These are phyloP conservation scores for Diaporthe ampelina DNA, from an alignment of 2,329 filamentous ascomycete species.

Conservation along the genomic window DNA sequence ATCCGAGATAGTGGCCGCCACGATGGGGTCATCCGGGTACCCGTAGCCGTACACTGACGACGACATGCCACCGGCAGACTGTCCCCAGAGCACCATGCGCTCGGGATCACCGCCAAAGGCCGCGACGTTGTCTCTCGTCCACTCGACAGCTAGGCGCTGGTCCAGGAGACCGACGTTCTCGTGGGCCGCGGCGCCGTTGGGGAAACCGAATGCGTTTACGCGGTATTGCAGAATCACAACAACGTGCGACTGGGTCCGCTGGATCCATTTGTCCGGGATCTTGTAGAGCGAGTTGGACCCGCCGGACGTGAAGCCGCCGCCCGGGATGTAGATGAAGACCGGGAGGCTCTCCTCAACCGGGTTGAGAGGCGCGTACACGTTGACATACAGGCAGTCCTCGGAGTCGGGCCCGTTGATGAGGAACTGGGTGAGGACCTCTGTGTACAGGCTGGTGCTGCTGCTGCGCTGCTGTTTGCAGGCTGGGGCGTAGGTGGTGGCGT, in stretches of 20 bases:
- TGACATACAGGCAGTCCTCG: conserved; percentile 36
- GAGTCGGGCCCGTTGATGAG: conserved; percentile 29
- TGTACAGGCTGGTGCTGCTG: conserved; percentile 9
- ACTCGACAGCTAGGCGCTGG: conserved; percentile 66
- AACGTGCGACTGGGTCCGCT: conserved; percentile 27
- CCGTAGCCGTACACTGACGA: conserved; percentile 57
- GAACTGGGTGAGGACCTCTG: conserved; percentile 29
- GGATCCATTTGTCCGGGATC: conserved; percentile 35
- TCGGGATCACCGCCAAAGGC: conserved; percentile 64
- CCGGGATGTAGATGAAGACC: conserved; percentile 33
- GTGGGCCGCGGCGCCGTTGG: conserved; percentile 46
- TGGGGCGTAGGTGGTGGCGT: conserved; percentile 15
- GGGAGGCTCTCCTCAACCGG: not conserved
- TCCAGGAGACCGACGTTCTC: conserved; percentile 67
- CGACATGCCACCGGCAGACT: conserved; percentile 59
- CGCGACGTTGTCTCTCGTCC: conserved; percentile 64
- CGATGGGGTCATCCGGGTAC: conserved; percentile 58
- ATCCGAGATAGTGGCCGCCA: conserved; percentile 54
- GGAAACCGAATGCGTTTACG: conserved; percentile 46
- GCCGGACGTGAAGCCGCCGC: conserved; percentile 32
- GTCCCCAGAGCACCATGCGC: conserved; percentile 62
- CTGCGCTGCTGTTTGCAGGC: conserved; percentile 6
- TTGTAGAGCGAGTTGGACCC: conserved; percentile 33
- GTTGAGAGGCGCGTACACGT: conserved; percentile 24
- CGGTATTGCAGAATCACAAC: conserved; percentile 32